Conservation (phyloP, 2,329 filamentous ascomycete genomes). For the Beauveria asiatica region DNA sequence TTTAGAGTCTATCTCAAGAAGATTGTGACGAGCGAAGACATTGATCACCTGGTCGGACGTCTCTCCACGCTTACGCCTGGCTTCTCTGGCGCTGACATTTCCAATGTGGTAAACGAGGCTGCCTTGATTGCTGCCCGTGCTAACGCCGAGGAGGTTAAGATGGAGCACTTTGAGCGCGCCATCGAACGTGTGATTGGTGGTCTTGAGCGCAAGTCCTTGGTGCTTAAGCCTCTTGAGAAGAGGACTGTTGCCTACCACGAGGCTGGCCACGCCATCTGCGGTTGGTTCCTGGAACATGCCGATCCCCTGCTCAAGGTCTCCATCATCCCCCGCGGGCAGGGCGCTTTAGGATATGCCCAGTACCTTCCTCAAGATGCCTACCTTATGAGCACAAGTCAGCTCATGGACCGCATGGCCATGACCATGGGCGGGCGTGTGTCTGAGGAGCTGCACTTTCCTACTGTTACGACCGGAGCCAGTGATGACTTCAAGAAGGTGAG, state of each 20-base stretch:
- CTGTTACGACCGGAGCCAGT: constrained; percentile 86
- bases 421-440: constrained; percentile 90
- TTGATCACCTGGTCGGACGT: constrained; percentile 79
- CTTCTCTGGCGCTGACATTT: constrained; percentile 95
- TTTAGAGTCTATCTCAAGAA: constrained; percentile 92
- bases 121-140: constrained; percentile 84
- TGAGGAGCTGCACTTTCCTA: constrained; percentile 94
- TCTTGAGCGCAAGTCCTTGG: constrained; percentile 92
- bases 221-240: constrained; percentile 90
- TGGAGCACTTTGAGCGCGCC: constrained; percentile 92
- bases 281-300: constrained; percentile 95
- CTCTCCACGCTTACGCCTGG: constrained; percentile 89
- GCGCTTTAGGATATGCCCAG: constrained; percentile 90
- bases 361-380: constrained; percentile 94
- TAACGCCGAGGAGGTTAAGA: constrained; percentile 70
- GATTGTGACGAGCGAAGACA: constrained; percentile 86
- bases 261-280: constrained; percentile 95
- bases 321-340: constrained; percentile 93
- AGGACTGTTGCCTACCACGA: constrained; percentile 96
- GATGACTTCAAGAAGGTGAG: constrained; percentile 99
- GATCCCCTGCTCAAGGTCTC: constrained; percentile 96
- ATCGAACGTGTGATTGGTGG: constrained; percentile 96
- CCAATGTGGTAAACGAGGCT: constrained; percentile 97
- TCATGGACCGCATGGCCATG: constrained; percentile 99
- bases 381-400: constrained; percentile 87